These are phyloP conservation scores for Trichoderma asperelloides DNA, from an alignment of 495 filamentous ascomycete species.

Conservation along the genomic window DNA sequence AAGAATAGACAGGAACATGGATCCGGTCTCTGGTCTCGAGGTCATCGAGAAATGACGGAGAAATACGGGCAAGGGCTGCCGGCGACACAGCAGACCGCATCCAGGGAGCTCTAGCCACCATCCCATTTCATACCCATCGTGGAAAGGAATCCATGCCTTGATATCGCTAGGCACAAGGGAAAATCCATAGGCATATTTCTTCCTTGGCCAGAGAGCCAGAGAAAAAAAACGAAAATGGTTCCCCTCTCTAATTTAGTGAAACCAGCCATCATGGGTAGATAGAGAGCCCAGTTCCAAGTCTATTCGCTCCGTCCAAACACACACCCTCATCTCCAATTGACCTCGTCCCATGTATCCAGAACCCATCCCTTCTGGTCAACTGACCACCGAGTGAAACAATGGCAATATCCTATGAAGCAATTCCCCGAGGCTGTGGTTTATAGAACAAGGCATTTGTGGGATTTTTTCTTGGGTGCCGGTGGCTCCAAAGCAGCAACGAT, in stretches of 20 bases:
- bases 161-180: not conserved
- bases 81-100: constrained; percentile 1
- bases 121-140: not conserved
- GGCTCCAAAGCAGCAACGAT: constrained; percentile 87
- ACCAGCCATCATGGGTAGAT: constrained; percentile 3
- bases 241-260: not conserved
- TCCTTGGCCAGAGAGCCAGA: not conserved
- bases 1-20: constrained; percentile 17
- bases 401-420: not conserved
- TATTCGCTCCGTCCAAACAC: not conserved
- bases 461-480: constrained; percentile 61
- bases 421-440: constrained; percentile 20
- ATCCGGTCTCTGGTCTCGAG: constrained; percentile 4
- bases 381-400: constrained; percentile 3
- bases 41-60: constrained; percentile 15
- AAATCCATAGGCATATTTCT: not conserved
- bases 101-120: not conserved
- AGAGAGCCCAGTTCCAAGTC: constrained; percentile 1
- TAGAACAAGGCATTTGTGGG: constrained; percentile 42
- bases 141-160: not conserved
- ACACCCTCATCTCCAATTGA: not conserved
- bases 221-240: not conserved
- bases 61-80: constrained; percentile 3
- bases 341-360: not conserved
- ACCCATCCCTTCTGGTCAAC: constrained; percentile 1